phyloP scores from a whole-genome alignment of 1,284 basidiomycete species.

The Hypsizygus ulmarius region DNA sequence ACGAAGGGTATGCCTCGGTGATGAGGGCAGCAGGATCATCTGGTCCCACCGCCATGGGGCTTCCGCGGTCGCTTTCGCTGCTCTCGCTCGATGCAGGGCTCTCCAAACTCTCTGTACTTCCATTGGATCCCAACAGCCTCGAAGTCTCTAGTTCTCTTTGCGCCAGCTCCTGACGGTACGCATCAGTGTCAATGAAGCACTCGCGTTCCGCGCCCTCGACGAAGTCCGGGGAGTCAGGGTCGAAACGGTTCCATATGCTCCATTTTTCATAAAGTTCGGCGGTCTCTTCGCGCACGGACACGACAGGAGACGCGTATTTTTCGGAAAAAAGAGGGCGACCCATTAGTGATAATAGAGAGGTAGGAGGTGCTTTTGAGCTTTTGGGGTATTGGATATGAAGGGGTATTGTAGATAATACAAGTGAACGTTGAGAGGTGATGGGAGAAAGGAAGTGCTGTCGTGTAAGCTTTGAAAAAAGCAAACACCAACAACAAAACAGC shows the following conservation, averaged over 20 bases:
- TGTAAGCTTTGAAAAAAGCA: constrained; percentile 5
- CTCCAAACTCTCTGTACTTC: constrained; percentile 19
- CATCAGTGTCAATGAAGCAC: constrained; percentile 52
- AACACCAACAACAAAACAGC: constrained; percentile 14
- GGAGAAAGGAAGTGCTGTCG: constrained; percentile 6
- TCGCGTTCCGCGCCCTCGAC: constrained; percentile 67
- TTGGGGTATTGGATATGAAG: constrained; percentile 19
- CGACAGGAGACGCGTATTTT: constrained; percentile 36
- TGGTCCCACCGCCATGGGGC: constrained; percentile 39
- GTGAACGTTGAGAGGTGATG: constrained; percentile 16
- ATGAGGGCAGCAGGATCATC: constrained; percentile 38
- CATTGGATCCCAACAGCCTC: constrained; percentile 21
- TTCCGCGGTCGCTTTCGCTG: constrained; percentile 38
- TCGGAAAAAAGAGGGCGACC: constrained; percentile 67
- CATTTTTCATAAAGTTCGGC: constrained; percentile 54
- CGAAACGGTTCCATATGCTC: constrained; percentile 66
- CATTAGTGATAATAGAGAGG: constrained; percentile 37
- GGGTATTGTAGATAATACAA: constrained; percentile 19
- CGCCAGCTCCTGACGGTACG: constrained; percentile 30
- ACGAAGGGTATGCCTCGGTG: constrained; percentile 31
- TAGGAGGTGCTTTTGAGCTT: constrained; percentile 10
- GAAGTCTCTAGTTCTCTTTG: constrained; percentile 10
- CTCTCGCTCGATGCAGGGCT: constrained; percentile 29
- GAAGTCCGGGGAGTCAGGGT: constrained; percentile 80
- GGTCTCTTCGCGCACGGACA: constrained; percentile 46